Conservation (phyloP, 2,329 filamentous ascomycete species). For the Diaporthe velutina region DNA sequence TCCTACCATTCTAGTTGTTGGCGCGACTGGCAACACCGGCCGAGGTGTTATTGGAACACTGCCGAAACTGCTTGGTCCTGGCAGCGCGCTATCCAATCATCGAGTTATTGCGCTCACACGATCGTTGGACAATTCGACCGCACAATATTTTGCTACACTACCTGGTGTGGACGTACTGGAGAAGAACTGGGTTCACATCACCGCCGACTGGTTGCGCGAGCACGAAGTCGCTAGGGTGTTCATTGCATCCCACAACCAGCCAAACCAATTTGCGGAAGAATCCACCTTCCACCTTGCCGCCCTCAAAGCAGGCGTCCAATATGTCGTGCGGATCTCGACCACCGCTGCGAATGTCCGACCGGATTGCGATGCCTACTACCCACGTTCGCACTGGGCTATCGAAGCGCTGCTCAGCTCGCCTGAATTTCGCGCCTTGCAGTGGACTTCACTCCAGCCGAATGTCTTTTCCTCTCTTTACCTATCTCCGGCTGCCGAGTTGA, state of each 20-base stretch:
- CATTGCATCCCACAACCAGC: constrained; percentile 54
- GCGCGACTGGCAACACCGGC: constrained; percentile 26
- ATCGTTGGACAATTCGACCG: not conserved
- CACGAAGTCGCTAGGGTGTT: constrained; percentile 52
- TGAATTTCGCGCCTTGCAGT: not conserved
- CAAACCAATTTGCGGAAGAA: constrained; percentile 49
- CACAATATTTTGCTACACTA: not conserved
- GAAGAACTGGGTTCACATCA: constrained; percentile 52
- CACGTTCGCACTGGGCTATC: constrained; percentile 14
- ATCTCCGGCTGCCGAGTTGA: not conserved
- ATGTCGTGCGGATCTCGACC: not conserved
- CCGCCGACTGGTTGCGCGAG: constrained; percentile 54
- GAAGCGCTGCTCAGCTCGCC: constrained; percentile 11
- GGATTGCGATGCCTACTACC: constrained; percentile 2
- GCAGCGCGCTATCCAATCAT: not conserved
- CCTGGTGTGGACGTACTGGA: not conserved
- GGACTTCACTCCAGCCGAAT: constrained; percentile 11
- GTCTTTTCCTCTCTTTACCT: not conserved
- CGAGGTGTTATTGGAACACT: constrained; percentile 11
- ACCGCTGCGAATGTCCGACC: not conserved
- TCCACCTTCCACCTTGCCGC: constrained; percentile 1
- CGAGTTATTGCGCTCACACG: constrained; percentile 11
- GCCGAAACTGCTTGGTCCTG: not conserved
- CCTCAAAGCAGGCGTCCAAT: constrained; percentile 1
- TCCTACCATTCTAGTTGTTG: constrained; percentile 16